A percentile compares a stretch with the other conserved stretches of the same genome.
phyloP scores from a whole-genome alignment of 306 rosid genomes.

The Ormosia semicastrata region DNA sequence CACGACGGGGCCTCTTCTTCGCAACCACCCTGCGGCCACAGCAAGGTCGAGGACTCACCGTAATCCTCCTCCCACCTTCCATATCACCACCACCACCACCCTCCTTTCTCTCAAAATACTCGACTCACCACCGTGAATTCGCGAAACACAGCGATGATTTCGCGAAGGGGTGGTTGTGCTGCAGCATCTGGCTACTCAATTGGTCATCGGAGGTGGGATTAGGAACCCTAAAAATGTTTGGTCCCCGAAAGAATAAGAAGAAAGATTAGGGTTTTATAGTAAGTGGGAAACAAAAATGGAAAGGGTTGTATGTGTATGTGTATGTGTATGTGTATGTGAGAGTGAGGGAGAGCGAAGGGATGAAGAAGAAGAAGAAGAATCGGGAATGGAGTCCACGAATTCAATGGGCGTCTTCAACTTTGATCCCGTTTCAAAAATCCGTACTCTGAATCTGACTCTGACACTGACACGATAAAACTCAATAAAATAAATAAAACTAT shows the following conservation, averaged over 20 bases:
- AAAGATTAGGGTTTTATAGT: neutral
- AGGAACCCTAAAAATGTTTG: constrained; percentile 31
- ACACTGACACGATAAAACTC: neutral
- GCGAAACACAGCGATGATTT: neutral
- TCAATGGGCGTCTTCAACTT: constrained; percentile 7
- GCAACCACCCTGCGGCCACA: constrained; percentile 53
- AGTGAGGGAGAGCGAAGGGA: neutral
- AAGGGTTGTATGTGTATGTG: neutral
- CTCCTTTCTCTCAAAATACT: neutral
- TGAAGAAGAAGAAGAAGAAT: neutral
- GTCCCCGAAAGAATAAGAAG: neutral
- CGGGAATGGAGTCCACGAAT: neutral
- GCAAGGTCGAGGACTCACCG: constrained; percentile 65
- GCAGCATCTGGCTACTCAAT: neutral
- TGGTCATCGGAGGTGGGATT: neutral
- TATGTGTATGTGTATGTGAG: too few species aligned
- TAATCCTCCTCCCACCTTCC: constrained; percentile 60
- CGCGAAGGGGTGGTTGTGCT: neutral
- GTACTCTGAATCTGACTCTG: neutral
- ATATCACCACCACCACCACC: constrained; percentile 11
- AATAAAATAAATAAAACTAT: too few species aligned
- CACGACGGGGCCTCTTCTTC: constrained; percentile 52
- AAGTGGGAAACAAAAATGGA: neutral
- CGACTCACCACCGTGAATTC: constrained; percentile 8
- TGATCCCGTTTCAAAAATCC: constrained; percentile 33